A percentile compares a stretch with the other conserved stretches of the same genome.
Conservation (phyloP, 306 rosid genomes). For the peach (Prunus persica) region Prunus_persica_NCBIv2 NC_034013.1:1137501-1138000, state of each 20-base stretch:
- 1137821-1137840: conserved; percentile 96
- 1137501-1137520: conserved; percentile 89
- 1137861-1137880: conserved; percentile 46
- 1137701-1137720: conserved; percentile 2
- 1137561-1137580: conserved; percentile 93
- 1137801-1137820: conserved; percentile 98
- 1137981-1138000: background rate
- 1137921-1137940: background rate
- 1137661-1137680: background rate
- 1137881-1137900: background rate
- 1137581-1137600: conserved; percentile 74
- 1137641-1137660: background rate
- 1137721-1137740: conserved; percentile 17
- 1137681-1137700: background rate
- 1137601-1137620: conserved; percentile 69
- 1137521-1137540: conserved; percentile 95
- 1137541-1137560: conserved; percentile 86
- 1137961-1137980: background rate
- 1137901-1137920: background rate
- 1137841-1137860: conserved; percentile 73
- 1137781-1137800: conserved; percentile 90
- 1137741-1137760: conserved; percentile 96
- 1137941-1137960: background rate
- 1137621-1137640: background rate
- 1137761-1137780: conserved; percentile 99